Evolutionary conservation across 352 stramenopile species (phyloP).

Genomic region (Phytophthora rubi): DNA sequence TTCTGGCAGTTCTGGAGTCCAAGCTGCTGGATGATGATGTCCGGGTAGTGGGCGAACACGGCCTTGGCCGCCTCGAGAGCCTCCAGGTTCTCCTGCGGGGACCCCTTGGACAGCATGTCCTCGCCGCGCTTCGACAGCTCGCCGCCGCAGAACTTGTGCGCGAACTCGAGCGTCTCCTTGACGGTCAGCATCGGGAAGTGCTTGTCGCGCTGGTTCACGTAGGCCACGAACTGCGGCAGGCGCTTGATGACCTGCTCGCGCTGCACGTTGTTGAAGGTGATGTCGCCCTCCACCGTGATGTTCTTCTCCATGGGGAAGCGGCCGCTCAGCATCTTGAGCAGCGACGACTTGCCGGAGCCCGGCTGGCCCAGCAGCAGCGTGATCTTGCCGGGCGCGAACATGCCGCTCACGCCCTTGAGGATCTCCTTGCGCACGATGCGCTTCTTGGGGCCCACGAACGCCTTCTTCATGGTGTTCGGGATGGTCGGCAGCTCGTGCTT

Average conservation of each 20-base stretch:
- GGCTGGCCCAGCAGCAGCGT: slow-evolving; percentile 47
- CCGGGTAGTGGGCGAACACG: slow-evolving; percentile 18
- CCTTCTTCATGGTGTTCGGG: slow-evolving; percentile 42
- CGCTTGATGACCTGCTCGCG: slow-evolving; percentile 35
- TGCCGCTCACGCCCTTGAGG: slow-evolving; percentile 42
- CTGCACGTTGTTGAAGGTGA: slow-evolving; percentile 48
- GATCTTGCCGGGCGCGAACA: slow-evolving; percentile 43
- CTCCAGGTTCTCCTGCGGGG: slow-evolving; percentile 16
- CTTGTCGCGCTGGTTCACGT: slow-evolving; percentile 56
- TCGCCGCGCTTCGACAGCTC: slow-evolving; percentile 27
- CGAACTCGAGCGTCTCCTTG: slow-evolving; percentile 60
- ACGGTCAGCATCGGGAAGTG: slow-evolving; percentile 60
- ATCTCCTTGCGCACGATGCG: slow-evolving; percentile 40
- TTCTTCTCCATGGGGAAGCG: slow-evolving; percentile 45
- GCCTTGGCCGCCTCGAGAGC: slow-evolving; percentile 12
- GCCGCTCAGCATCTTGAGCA: slow-evolving; percentile 54
- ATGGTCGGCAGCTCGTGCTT: slow-evolving; percentile 41
- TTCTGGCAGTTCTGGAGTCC: slow-evolving; percentile 48
- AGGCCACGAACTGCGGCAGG: slow-evolving; percentile 53
- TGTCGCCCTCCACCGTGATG: slow-evolving; percentile 41
- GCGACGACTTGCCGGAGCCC: slow-evolving; percentile 44
- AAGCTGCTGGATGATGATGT: slow-evolving; percentile 27
- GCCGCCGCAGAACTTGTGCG: slow-evolving; percentile 42
- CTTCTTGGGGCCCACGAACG: slow-evolving; percentile 36
- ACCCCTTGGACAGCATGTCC: slow-evolving; percentile 16